These are phyloP conservation scores for Monotropa hypopitys DNA, from an alignment of 179 eudicot species.

Conservation along the genomic window DNA sequence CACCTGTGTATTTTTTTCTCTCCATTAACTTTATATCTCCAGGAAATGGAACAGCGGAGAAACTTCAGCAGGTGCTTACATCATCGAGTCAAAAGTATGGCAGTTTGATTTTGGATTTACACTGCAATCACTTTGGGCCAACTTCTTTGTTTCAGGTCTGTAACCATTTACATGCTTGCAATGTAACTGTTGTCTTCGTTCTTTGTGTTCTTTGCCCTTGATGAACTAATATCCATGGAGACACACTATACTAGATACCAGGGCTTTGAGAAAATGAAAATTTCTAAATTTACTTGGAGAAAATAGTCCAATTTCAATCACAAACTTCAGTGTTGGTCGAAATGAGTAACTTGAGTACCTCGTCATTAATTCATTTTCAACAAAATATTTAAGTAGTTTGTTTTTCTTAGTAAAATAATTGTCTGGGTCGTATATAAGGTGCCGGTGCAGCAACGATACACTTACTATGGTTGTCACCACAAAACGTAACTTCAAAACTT, in stretches of 20 bases:
- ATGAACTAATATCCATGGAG: not conserved
- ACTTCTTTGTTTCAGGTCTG: slow-evolving; percentile 71
- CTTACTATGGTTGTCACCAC: not conserved
- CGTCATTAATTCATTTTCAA: not conserved
- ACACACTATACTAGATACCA: not conserved
- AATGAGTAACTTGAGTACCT: not conserved
- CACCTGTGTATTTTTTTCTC: not conserved
- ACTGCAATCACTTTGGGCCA: slow-evolving; percentile 76
- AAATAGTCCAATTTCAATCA: not conserved
- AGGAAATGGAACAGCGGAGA: slow-evolving; percentile 88
- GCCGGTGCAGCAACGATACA: not conserved
- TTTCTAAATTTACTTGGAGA: not conserved
- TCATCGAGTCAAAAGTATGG: slow-evolving; percentile 71
- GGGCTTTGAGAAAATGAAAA: not conserved
- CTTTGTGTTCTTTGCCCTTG: not conserved
- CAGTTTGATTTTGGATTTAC: slow-evolving; percentile 72
- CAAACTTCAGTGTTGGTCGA: not conserved
- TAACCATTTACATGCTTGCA: not conserved
- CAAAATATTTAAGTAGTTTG: not conserved
- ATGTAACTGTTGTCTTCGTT: not conserved
- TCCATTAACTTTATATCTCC: slow-evolving; percentile 17
- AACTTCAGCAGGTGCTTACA: slow-evolving; percentile 50
- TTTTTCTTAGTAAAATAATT: not conserved
- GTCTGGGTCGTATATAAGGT: not conserved
- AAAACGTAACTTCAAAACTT: not conserved